These are phyloP conservation scores for Coleophoma eucalyptorum DNA, from an alignment of 2,329 filamentous ascomycete genomes.

Conservation along the genomic window DNA sequence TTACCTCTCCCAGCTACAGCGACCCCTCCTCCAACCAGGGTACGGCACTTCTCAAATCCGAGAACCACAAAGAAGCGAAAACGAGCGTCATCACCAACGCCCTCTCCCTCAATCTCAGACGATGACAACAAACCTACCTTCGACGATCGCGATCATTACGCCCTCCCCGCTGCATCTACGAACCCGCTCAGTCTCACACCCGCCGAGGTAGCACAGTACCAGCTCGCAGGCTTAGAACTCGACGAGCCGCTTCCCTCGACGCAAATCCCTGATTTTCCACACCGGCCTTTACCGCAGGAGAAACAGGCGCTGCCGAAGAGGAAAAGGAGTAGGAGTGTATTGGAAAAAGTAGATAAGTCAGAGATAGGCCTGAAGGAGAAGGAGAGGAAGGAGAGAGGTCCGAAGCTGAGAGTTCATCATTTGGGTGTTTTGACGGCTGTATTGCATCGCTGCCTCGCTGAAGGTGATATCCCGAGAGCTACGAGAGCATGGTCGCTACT, in stretches of 20 bases:
- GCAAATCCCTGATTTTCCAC: slow-evolving; percentile 44
- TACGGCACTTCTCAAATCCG: slow-evolving; percentile 6
- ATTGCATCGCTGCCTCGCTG: slow-evolving; percentile 68
- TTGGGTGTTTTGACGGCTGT: slow-evolving; percentile 64
- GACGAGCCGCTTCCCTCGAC: slow-evolving; percentile 38
- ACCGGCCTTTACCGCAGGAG: slow-evolving; percentile 35
- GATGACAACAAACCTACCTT: slow-evolving; percentile 3
- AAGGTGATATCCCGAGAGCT: slow-evolving; percentile 68
- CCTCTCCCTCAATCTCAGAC: slow-evolving; percentile 8
- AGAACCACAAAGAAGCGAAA: slow-evolving; percentile 15
- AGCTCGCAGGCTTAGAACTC: slow-evolving; percentile 47
- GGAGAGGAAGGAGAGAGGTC: slow-evolving; percentile 6
- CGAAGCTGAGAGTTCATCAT: slow-evolving; percentile 46
- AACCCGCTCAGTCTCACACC: slow-evolving; percentile 54
- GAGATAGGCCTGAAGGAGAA: slow-evolving; percentile 3
- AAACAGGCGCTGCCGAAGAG: neutral
- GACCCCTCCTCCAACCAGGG: slow-evolving; percentile 4
- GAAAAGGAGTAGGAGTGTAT: neutral
- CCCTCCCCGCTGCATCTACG: slow-evolving; percentile 24
- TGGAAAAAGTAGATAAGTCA: slow-evolving; percentile 12
- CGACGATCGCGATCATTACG: neutral
- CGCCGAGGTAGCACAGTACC: slow-evolving; percentile 47
- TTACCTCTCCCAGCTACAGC: slow-evolving; percentile 13
- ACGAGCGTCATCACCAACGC: slow-evolving; percentile 6
- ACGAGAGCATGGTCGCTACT: slow-evolving; percentile 73